Evolutionary conservation across 2,329 filamentous ascomycete species (phyloP).

Genomic region (Triangularia verruculosa): DNA sequence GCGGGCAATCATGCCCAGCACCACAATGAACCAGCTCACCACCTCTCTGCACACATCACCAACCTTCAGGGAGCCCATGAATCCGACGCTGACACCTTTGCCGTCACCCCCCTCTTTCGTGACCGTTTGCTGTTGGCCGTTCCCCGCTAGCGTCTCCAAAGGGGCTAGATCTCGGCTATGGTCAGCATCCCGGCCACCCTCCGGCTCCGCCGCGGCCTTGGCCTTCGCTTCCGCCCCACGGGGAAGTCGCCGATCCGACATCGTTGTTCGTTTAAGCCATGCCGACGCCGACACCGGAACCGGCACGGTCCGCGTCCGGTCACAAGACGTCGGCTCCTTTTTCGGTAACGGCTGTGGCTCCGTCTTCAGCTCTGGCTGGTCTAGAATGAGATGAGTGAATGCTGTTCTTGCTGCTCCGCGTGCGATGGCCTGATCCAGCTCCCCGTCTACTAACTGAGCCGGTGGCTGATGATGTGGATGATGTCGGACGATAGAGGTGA

Average conservation of each 20-base stretch:
- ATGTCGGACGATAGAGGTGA: constrained; percentile 30
- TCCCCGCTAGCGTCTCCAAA: not conserved
- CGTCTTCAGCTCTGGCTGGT: not conserved
- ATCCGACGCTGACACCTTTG: not conserved
- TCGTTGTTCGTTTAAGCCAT: not conserved
- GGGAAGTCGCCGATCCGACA: constrained; percentile 5
- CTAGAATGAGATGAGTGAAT: constrained; percentile 17
- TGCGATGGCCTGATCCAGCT: constrained; percentile 24
- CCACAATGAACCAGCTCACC: constrained; percentile 15
- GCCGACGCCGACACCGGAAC: constrained; percentile 17
- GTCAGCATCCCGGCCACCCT: not conserved
- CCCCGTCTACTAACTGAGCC: not conserved
- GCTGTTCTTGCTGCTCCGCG: constrained; percentile 29
- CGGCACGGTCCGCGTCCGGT: constrained; percentile 1
- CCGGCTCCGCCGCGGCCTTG: constrained; percentile 12
- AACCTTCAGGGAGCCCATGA: not conserved
- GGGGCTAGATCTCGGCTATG: not conserved
- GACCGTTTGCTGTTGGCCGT: not conserved
- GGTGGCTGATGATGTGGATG: constrained; percentile 15
- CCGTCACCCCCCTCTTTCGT: not conserved
- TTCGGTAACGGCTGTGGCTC: constrained; percentile 2
- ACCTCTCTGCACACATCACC: not conserved
- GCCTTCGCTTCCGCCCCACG: constrained; percentile 13
- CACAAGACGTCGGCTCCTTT: not conserved
- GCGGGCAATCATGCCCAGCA: not conserved